Evolutionary conservation across 331 rosid genomes (phyloP).

Genomic region (Rosa hybrid): DNA sequence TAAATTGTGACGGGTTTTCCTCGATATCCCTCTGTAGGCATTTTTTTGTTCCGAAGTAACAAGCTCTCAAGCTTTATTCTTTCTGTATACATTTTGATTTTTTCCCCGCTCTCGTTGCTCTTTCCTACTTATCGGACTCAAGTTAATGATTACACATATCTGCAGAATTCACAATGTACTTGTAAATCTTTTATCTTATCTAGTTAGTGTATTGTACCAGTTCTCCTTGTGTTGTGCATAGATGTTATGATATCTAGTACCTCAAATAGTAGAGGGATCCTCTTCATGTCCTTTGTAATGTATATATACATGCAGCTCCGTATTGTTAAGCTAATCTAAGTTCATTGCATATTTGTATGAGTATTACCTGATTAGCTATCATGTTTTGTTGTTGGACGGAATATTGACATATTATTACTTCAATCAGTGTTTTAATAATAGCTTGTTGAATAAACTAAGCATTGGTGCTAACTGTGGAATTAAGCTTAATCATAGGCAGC

Average conservation of each 20-base stretch:
- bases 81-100: slow-evolving; percentile 46
- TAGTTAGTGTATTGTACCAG: background rate
- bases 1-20: slow-evolving; percentile 44
- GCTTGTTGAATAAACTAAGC: background rate
- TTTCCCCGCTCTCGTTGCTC: slow-evolving; percentile 12
- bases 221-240: background rate
- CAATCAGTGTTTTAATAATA: background rate
- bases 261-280: background rate
- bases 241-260: background rate
- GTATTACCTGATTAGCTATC: background rate
- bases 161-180: slow-evolving; percentile 37
- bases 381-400: background rate
- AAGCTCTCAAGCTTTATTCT: slow-evolving; percentile 49
- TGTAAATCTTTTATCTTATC: slow-evolving; percentile 5
- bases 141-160: slow-evolving; percentile 21
- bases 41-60: slow-evolving; percentile 26
- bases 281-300: background rate
- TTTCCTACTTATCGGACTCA: slow-evolving; percentile 19
- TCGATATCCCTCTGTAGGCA: slow-evolving; percentile 42
- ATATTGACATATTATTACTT: background rate
- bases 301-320: background rate
- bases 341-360: background rate
- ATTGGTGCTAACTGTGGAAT: background rate
- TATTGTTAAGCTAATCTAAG: background rate
- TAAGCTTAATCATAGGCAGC: background rate